Evolutionary conservation across 345 rosid genomes (phyloP), one percentile per base, ranked within the genome.

Genomic region (Heritiera fomes): DNA sequence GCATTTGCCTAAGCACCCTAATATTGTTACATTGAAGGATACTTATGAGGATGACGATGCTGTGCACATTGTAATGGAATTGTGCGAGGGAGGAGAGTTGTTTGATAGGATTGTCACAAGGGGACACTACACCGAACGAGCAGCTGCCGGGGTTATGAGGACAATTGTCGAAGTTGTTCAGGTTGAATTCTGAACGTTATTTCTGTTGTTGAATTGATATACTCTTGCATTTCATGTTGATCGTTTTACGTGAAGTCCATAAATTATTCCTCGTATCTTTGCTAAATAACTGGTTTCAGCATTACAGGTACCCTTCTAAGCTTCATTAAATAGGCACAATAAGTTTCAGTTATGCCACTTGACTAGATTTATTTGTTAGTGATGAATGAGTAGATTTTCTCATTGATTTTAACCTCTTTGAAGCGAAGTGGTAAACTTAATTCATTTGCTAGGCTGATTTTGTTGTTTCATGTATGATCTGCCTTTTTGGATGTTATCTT

Each of bases 141-240:
- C 91, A 2, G 92, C 95, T 65, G 90, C 91, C 5, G 85, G 73
- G 0, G 89, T 91, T 28, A 88, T 89, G 88, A 75, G 76, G 60
- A 89, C 95, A n/a, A 88, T 91, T 71, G 91, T 91, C 17, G 91
- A 89, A 88, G 90, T 89, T 81, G 91, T 91, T 82, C 92, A 87
- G 95, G 95, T 91, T 76, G n/a, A 15, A 63, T 73, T 74, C 81
- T 15, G 47, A 59, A n/a, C 23, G 1, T 38, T 62, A 23, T 66
- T 47, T 82, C 32, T 18, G 53, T 55, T 56, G 20, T 82, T 70
- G 47, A 34, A 59, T 73, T 71, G 66, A 23, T 8, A 40, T 64
- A 50, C 59, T 49, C 59, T 30, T 67, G 61, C 70, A 41, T 58
- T 58, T 52, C 58, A 52, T 69, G 56, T 70, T 28, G 28, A 49